Evolutionary conservation across 2,329 filamentous ascomycete genomes (phyloP).

Genomic region (Penicillium sp.): DNA sequence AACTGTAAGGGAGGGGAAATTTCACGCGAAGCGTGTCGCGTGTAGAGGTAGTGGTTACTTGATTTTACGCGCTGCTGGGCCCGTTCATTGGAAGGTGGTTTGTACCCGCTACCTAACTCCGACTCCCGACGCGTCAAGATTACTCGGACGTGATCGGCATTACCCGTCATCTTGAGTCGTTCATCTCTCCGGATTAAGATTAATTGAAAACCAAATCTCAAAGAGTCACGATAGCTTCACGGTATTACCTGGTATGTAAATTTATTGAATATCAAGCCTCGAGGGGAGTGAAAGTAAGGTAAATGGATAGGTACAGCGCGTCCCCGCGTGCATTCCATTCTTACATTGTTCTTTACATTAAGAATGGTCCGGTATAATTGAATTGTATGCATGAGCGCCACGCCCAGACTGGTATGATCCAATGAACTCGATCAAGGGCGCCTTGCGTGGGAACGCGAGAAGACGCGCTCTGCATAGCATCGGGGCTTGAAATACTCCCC

Average conservation of each 20-base stretch:
- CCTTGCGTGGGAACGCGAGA: conserved; percentile 23
- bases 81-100: neutral
- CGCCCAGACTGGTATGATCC: conserved; percentile 9
- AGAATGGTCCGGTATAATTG: conserved; percentile 5
- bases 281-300: too few relatives aligned
- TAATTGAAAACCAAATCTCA: neutral
- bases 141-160: neutral
- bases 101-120: neutral
- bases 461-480: conserved; percentile 8
- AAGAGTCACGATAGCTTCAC: too few relatives aligned
- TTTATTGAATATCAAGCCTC: too few relatives aligned
- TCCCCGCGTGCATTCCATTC: neutral
- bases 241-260: too few relatives aligned
- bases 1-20: conserved; percentile 7
- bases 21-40: conserved; percentile 11
- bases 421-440: conserved; percentile 7
- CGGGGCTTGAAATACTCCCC: conserved; percentile 20
- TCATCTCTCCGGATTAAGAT: neutral
- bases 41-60: conserved; percentile 2
- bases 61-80: neutral
- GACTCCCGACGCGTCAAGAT: neutral
- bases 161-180: neutral
- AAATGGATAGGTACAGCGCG: neutral
- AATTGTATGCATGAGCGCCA: conserved; percentile 16
- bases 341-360: neutral